Evolutionary conservation across 495 filamentous ascomycete genomes (phyloP), one percentile per base, ranked within the genome.

Genomic region (Bacidia rubella): DNA sequence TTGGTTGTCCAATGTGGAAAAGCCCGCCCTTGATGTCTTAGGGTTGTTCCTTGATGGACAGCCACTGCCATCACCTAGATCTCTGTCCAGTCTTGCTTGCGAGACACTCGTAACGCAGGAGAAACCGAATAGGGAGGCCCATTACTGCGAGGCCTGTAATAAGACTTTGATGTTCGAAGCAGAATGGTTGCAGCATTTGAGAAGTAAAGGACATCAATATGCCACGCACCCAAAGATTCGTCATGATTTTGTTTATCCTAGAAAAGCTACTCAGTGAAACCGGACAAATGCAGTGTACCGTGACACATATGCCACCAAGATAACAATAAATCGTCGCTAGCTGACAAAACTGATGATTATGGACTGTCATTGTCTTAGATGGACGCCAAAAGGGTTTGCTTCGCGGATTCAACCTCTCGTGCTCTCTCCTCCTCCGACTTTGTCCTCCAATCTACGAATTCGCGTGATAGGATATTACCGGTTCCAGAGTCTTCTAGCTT

Each of bases 111-210:
- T 40, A n/a, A 15, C 40, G 15, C 66, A 70, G 59, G 59, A 77
- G 67, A 53, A 73, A 49, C 47, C 66, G 55, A 22, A 69, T 51
- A 54, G 69, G 51, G 57, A 68, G 46, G 66, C 75, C 58, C 47
- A 78, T 60, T 70, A 76, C 9, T 99, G 92, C 57, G 81, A 90
- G 7, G 20, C 79, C 5, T 99, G 92, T 61, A 57, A 72, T 11
- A 81, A 81, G 52, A 83, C 80, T 2, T 70, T 83, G 45, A 70
- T 80, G 32, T 81, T 77, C 1, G 77, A 87, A 59, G 74, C 81
- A 42, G 75, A 87, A 54, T 97, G 90, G 89, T 63, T 76, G 26
- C 67, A 69, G 39, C 92, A 98, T 65, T 60, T 89, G 3, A 78
- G 76, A 52, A 81, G 88, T 53, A 73, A 74, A 47, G 68, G 65